Percentiles rank a stretch among this genome's conserved stretches.
Evolutionary conservation across 2,329 filamentous ascomycete genomes (phyloP).

Genomic region (Fusarium papillatum): DNA sequence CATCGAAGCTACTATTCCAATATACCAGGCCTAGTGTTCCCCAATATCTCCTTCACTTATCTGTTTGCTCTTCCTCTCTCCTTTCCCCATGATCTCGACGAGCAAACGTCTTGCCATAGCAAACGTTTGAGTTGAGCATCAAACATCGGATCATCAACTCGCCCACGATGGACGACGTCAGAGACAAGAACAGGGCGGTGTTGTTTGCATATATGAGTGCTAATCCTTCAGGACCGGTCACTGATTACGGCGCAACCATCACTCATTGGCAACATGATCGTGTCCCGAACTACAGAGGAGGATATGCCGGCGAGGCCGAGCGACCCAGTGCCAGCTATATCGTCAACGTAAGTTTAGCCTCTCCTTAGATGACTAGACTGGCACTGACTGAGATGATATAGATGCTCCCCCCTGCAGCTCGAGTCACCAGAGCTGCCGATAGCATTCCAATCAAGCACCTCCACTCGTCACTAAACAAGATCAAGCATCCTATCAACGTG

Average conservation of each 20-base stretch:
- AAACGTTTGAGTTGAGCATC: neutral
- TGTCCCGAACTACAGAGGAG: constrained; percentile 75
- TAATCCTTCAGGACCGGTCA: constrained; percentile 79
- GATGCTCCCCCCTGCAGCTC: constrained; percentile 89
- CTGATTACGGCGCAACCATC: constrained; percentile 92
- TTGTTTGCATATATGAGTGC: constrained; percentile 35
- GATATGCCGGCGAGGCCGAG: constrained; percentile 81
- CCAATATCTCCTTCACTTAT: neutral
- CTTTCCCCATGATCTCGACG: neutral
- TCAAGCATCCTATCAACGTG: constrained; percentile 97
- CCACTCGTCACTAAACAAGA: constrained; percentile 98
- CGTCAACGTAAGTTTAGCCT: constrained; percentile 76
- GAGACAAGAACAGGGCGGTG: constrained; percentile 11
- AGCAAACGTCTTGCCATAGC: neutral
- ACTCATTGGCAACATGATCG: constrained; percentile 93
- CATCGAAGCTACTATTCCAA: neutral
- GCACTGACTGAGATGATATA: constrained; percentile 50
- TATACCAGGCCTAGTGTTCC: neutral
- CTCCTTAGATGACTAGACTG: constrained; percentile 12
- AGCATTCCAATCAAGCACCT: constrained; percentile 95
- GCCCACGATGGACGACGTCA: constrained; percentile 17
- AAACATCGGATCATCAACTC: neutral
- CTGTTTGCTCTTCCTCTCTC: neutral
- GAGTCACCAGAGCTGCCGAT: constrained; percentile 82
- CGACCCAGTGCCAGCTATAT: constrained; percentile 91